Conservation (phyloP, 2,329 filamentous ascomycete species). For the Colletotrichum karsti region DNA sequence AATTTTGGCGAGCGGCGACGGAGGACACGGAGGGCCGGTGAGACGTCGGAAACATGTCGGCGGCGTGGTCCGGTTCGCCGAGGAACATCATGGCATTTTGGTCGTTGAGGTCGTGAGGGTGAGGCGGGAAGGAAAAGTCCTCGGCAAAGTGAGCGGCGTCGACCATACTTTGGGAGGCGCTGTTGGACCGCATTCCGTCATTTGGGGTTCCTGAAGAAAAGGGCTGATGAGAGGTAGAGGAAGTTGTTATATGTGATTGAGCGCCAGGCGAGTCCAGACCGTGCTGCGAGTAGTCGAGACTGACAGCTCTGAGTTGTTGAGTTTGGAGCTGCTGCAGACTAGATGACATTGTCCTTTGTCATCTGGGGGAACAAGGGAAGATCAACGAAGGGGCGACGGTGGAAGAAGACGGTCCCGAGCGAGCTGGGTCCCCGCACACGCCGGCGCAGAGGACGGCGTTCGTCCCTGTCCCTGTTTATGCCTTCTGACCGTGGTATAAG, state of each 20-base stretch:
- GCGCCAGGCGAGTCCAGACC: slow-evolving; percentile 25
- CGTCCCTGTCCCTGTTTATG: slow-evolving; percentile 26
- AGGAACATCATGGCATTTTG: slow-evolving; percentile 48
- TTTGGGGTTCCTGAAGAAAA: slow-evolving; percentile 34
- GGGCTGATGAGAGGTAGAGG: slow-evolving; percentile 23
- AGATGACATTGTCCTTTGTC: slow-evolving; percentile 48
- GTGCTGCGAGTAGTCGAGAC: slow-evolving; percentile 41
- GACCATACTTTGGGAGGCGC: slow-evolving; percentile 49
- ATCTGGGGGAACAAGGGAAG: slow-evolving; percentile 33
- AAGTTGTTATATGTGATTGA: slow-evolving; percentile 28
- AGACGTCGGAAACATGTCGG: slow-evolving; percentile 40
- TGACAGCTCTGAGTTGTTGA: slow-evolving; percentile 43
- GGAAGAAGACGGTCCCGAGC: slow-evolving; percentile 13
- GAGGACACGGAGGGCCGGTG: slow-evolving; percentile 44
- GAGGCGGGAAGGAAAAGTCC: slow-evolving; percentile 62
- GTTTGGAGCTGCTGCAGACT: slow-evolving; percentile 40
- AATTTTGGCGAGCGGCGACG: slow-evolving; percentile 45
- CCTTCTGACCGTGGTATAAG: slow-evolving; percentile 24
- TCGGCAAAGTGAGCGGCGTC: slow-evolving; percentile 56
- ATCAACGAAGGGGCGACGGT: slow-evolving; percentile 34
- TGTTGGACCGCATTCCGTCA: slow-evolving; percentile 42
- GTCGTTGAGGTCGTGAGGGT: slow-evolving; percentile 54
- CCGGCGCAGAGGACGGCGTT: slow-evolving; percentile 20
- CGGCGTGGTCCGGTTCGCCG: slow-evolving; percentile 40
- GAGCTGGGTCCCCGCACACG: slow-evolving; percentile 24